phyloP scores from a whole-genome alignment of 2,329 filamentous ascomycete species.

The Pseudogymnoascus sp. region DNA sequence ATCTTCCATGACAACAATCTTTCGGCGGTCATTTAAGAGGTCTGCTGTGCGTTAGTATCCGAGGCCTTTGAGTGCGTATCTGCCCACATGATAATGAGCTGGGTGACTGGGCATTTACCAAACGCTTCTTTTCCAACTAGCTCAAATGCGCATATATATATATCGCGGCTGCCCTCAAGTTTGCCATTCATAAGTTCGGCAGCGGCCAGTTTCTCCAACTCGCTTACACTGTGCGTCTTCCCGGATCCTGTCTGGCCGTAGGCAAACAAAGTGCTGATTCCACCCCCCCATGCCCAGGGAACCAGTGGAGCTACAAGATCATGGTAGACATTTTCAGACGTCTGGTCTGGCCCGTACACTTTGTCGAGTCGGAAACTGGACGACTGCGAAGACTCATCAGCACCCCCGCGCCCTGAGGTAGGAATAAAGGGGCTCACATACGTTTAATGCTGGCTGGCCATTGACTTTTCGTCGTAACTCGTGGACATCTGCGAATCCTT shows the following conservation, averaged over 20 bases:
- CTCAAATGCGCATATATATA: slow-evolving; percentile 87
- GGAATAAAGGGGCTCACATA: background rate
- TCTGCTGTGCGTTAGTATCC: slow-evolving; percentile 26
- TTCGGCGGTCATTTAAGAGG: slow-evolving; percentile 37
- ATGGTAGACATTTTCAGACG: slow-evolving; percentile 19
- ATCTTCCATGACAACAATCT: slow-evolving; percentile 42
- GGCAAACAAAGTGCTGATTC: slow-evolving; percentile 44
- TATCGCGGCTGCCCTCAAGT: slow-evolving; percentile 73
- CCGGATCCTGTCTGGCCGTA: slow-evolving; percentile 46
- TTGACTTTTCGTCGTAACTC: slow-evolving; percentile 15
- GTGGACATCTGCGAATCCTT: slow-evolving; percentile 11
- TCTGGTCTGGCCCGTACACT: slow-evolving; percentile 15
- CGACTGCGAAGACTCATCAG: slow-evolving; percentile 26
- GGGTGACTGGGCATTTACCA: slow-evolving; percentile 28
- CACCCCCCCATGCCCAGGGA: slow-evolving; percentile 42
- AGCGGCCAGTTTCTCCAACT: slow-evolving; percentile 37
- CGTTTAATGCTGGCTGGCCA: slow-evolving; percentile 4
- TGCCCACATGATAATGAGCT: background rate
- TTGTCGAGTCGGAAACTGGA: slow-evolving; percentile 16
- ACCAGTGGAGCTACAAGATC: slow-evolving; percentile 29
- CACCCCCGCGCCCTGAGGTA: slow-evolving; percentile 15
- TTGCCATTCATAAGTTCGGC: slow-evolving; percentile 69
- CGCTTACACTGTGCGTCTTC: slow-evolving; percentile 41
- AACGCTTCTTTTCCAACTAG: slow-evolving; percentile 73
- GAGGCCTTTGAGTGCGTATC: background rate